phyloP scores from a whole-genome alignment of 2,329 filamentous ascomycete genomes.

The Ophiostoma tasmaniense region DNA sequence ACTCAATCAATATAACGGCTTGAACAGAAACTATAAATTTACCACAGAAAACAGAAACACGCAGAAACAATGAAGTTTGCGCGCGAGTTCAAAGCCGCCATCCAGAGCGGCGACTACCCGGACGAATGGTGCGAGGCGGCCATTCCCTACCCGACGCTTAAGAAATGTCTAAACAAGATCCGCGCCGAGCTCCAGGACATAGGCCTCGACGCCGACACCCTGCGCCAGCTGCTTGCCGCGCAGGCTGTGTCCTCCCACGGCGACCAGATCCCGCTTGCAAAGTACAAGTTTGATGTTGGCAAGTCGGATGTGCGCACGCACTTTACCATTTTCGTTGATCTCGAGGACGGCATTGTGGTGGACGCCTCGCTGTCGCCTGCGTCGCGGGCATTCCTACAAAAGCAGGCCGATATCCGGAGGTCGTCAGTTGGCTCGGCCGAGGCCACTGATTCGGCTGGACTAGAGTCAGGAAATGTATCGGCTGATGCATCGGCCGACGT shows the following conservation, averaged over 20 bases:
- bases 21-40: not conserved
- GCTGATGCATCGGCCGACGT: not conserved
- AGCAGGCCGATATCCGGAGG: conserved; percentile 36
- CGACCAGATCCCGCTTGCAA: conserved; percentile 26
- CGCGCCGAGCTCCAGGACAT: conserved; percentile 60
- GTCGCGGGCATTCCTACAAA: conserved; percentile 55
- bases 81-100: conserved; percentile 62
- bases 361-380: conserved; percentile 59
- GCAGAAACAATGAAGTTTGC: conserved; percentile 99
- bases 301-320: conserved; percentile 49
- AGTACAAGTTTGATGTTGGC: conserved; percentile 44
- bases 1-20: not conserved
- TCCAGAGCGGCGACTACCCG: conserved; percentile 57
- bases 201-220: conserved; percentile 62
- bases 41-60: conserved; percentile 11
- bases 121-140: conserved; percentile 63
- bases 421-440: not conserved
- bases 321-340: conserved; percentile 60
- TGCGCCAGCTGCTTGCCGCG: conserved; percentile 54
- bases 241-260: conserved; percentile 32
- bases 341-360: conserved; percentile 57
- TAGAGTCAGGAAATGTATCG: not conserved
- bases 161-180: conserved; percentile 81
- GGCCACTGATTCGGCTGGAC: not conserved
- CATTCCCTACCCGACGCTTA: conserved; percentile 75